Conservation (phyloP, 176 grass and related monocot species). For the Tuctoria greenei region DNA sequence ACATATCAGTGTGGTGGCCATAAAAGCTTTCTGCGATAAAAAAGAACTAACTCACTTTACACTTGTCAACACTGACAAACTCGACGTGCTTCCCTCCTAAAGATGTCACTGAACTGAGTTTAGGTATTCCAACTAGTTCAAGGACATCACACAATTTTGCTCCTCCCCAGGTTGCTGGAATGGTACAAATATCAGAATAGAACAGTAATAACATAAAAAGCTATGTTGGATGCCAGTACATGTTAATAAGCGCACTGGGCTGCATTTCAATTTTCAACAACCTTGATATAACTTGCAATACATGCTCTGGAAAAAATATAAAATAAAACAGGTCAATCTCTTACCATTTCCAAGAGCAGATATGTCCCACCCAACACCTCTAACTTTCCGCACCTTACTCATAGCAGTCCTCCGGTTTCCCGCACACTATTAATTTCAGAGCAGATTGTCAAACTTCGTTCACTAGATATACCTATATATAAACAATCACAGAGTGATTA, state of each 20-base stretch:
- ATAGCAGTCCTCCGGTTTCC: constrained; percentile 95
- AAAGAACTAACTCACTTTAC: constrained; percentile 61
- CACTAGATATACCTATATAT: background rate
- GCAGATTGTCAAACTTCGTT: background rate
- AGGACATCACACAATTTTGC: constrained; percentile 82
- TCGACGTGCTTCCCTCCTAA: constrained; percentile 86
- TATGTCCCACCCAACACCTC: constrained; percentile 93
- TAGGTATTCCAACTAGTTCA: constrained; percentile 69
- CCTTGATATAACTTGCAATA: background rate
- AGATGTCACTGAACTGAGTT: constrained; percentile 61
- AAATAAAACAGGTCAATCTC: background rate
- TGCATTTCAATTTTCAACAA: constrained; percentile 9
- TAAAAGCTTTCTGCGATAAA: background rate
- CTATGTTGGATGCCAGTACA: background rate
- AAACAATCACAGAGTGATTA: constrained; percentile 22
- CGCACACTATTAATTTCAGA: constrained; percentile 65
- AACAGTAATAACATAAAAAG: background rate
- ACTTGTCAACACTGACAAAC: constrained; percentile 84
- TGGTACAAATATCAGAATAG: constrained; percentile 19
- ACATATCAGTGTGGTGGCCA: background rate
- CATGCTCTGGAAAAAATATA: constrained; percentile 22
- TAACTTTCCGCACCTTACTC: constrained; percentile 79
- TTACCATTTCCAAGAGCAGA: constrained; percentile 97
- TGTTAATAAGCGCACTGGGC: background rate
- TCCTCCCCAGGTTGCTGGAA: constrained; percentile 89